These are phyloP conservation scores for Didymella exigua DNA, from an alignment of 2,329 filamentous ascomycete genomes.

Conservation along the genomic window DNA sequence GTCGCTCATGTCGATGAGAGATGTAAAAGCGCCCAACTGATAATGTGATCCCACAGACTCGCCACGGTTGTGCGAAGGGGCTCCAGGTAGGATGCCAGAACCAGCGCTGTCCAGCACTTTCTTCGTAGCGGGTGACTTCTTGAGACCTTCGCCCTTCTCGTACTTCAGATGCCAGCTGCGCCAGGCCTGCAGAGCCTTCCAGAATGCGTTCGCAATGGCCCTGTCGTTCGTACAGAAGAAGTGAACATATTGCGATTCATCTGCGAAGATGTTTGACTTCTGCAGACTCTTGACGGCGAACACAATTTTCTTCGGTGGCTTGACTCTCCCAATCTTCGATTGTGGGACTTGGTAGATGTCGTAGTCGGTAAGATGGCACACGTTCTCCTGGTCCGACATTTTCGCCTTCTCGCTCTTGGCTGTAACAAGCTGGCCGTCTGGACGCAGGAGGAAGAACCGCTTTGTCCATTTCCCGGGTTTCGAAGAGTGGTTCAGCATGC, in stretches of 20 bases:
- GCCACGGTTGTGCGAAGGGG: conserved; percentile 35
- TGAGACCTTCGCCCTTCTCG: conserved; percentile 64
- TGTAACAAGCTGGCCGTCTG: conserved; percentile 72
- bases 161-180: conserved; percentile 90
- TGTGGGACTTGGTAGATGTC: conserved; percentile 83
- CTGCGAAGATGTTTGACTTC: conserved; percentile 81
- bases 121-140: conserved; percentile 42
- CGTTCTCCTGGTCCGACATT: conserved; percentile 61
- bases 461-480: conserved; percentile 88
- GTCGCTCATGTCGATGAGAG: conserved; percentile 67
- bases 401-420: conserved; percentile 74
- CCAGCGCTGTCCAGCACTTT: conserved; percentile 26
- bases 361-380: conserved; percentile 90
- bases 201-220: conserved; percentile 69
- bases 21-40: conserved; percentile 69
- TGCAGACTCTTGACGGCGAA: conserved; percentile 92
- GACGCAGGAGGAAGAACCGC: conserved; percentile 73
- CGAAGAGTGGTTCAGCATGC: conserved; percentile 80
- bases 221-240: conserved; percentile 85
- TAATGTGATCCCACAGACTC: conserved; percentile 59
- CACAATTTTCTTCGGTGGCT: conserved; percentile 82
- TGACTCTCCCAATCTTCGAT: conserved; percentile 72
- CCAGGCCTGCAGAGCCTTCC: conserved; percentile 76
- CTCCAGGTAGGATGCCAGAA: conserved; percentile 13
- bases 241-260: conserved; percentile 85